Percentiles rank a stretch among this genome's conserved stretches.
phyloP scores from a whole-genome alignment of 1,284 basidiomycete genomes.

The Rhodotorula sp. region DNA sequence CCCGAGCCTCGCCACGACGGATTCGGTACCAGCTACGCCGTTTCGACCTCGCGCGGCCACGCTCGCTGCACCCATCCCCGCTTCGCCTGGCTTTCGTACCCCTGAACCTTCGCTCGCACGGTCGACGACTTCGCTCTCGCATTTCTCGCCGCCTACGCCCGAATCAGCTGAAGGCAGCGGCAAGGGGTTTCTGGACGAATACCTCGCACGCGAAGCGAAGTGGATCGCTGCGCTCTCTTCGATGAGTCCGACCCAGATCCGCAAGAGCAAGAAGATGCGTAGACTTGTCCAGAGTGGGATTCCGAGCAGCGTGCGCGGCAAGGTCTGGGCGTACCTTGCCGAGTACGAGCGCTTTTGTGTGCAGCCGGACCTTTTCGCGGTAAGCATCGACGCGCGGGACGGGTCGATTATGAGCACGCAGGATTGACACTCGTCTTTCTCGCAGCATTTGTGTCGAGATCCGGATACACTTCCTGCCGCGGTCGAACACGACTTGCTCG shows the following conservation, averaged over 20 bases:
- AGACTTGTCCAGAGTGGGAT: slow-evolving; percentile 75
- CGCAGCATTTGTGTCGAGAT: slow-evolving; percentile 7
- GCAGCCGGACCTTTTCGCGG: no score
- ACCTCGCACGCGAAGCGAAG: slow-evolving; percentile 43
- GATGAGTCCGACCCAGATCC: slow-evolving; percentile 57
- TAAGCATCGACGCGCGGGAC: no score
- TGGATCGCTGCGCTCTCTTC: slow-evolving; percentile 42
- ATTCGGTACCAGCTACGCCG: no score
- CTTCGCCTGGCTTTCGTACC: background rate
- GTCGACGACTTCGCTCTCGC: slow-evolving; percentile 6
- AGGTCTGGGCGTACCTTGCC: slow-evolving; percentile 77
- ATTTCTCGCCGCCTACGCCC: slow-evolving; percentile 29
- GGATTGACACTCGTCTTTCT: no score
- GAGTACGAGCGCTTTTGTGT: slow-evolving; percentile 59
- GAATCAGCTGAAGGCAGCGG: slow-evolving; percentile 16
- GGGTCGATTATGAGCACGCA: no score
- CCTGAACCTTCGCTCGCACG: background rate
- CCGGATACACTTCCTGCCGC: slow-evolving; percentile 24
- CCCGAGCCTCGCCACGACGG: background rate
- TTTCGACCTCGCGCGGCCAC: background rate
- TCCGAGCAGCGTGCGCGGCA: slow-evolving; percentile 76
- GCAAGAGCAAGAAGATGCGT: slow-evolving; percentile 78
- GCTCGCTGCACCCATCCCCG: slow-evolving; percentile 3
- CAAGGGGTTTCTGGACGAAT: slow-evolving; percentile 10
- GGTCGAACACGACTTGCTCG: slow-evolving; percentile 19